Base-by-base conservation (phyloP, 345 rosid species). In the Bruguiera gymnorhiza region DNA sequence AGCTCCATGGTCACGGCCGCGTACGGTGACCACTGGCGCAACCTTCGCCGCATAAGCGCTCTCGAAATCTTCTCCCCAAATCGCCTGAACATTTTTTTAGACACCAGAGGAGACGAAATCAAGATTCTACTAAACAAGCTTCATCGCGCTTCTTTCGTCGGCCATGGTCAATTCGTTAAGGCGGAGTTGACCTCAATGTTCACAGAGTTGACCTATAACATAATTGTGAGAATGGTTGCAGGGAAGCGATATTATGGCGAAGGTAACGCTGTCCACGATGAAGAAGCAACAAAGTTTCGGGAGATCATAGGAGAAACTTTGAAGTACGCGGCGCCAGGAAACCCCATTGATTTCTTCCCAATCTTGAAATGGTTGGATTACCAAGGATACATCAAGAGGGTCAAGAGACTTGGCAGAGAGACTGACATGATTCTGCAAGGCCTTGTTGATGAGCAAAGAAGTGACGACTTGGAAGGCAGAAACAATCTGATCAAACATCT, bases 1-100 rank as follows among this genome's bases (percentile, higher is more conserved):
- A 78, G 86, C 64, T 67, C 76, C 37, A 23, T 84, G 31, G 57
- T 53, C 1, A 2, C 50, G 6, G 66, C 87, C 0, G 56, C 83
- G n/a, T 83, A 86, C 59, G 87, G 89, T 0, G 81, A 82, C 61
- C 83, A 80, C 51, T 85, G 92, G 92, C 82, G 89, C 65, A 87
- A 87, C 73, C 86, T 82, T 8, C 87, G 89, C 55, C 84, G 85
- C 63, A 76, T 84, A 32, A 65, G 80, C 36, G 65, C 82, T 32
- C 31, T 76, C 1, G 84, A 84, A 51, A 70, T 88, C 63, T 78
- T 88, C 68, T 81, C 88, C 0, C 24, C 80, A 0, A 68, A 58
- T 52, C 78, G 84, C 30, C 78, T 84, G 6, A 78, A 66, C 50
- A 29, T 0, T 13, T 79, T 81, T 29, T 3, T 24, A 11, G 29